A percentile compares a stretch with the other conserved stretches of the same genome.
These are phyloP conservation scores for Verticillium longisporum DNA, from an alignment of 2,329 filamentous ascomycete species.

Conservation along the genomic window DNA sequence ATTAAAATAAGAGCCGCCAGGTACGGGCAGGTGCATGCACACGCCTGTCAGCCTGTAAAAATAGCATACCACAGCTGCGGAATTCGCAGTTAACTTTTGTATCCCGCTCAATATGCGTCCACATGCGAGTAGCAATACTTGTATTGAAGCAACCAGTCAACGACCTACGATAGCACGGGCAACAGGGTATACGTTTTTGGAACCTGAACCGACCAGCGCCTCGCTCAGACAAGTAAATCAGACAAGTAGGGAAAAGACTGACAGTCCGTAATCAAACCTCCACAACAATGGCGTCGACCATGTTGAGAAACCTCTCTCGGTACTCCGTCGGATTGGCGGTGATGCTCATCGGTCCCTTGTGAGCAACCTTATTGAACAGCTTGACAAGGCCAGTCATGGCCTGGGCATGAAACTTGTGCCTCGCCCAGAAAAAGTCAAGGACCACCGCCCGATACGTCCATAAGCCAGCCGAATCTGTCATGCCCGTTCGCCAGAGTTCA, in stretches of 20 bases:
- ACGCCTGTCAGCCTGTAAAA: no score
- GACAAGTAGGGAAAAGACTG: not conserved
- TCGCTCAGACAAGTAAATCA: not conserved
- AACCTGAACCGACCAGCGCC: not conserved
- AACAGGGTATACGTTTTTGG: not conserved
- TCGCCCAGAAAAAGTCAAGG: slow-evolving; percentile 74
- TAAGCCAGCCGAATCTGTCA: slow-evolving; percentile 54
- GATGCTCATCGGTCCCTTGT: slow-evolving; percentile 67
- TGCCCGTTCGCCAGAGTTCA: slow-evolving; percentile 51
- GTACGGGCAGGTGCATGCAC: no score
- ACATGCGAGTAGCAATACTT: not conserved
- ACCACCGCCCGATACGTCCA: slow-evolving; percentile 62
- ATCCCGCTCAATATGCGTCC: no score
- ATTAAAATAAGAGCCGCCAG: no score
- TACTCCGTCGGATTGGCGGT: slow-evolving; percentile 66
- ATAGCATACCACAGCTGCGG: no score
- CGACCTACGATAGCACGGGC: not conserved
- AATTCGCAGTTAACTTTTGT: no score
- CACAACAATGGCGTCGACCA: slow-evolving; percentile 36
- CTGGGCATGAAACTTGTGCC: slow-evolving; percentile 60
- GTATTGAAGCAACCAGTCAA: not conserved
- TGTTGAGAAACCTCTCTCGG: slow-evolving; percentile 42
- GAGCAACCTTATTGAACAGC: slow-evolving; percentile 54
- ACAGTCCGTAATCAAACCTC: slow-evolving; percentile 17
- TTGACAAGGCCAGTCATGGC: slow-evolving; percentile 60